phyloP scores from a whole-genome alignment of 176 grass and related monocot species.

The Chloris gayana region DNA sequence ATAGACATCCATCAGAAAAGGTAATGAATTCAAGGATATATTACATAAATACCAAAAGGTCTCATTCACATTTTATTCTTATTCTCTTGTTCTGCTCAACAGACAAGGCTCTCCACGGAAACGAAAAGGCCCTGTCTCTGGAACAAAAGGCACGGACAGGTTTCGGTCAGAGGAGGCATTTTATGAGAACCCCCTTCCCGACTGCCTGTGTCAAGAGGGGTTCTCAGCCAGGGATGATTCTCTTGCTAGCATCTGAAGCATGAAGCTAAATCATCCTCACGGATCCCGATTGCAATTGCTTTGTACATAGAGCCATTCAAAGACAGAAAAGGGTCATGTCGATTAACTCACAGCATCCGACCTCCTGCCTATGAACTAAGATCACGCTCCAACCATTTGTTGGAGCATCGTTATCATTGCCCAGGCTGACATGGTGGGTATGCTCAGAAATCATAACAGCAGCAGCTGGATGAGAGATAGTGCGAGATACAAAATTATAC shows the following conservation, averaged over 20 bases:
- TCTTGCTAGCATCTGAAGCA: conserved; percentile 30
- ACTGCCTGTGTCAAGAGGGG: conserved; percentile 70
- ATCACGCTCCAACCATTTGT: neutral
- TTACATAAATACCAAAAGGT: neutral
- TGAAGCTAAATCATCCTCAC: neutral
- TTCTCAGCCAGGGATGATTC: conserved; percentile 24
- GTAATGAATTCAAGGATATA: conserved; percentile 35
- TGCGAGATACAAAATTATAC: too few relatives aligned
- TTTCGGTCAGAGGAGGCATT: conserved; percentile 93
- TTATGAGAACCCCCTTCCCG: conserved; percentile 96
- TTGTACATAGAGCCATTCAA: conserved; percentile 37
- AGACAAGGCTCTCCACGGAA: conserved; percentile 90
- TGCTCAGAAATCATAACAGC: neutral
- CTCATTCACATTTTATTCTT: neutral
- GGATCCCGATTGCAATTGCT: neutral
- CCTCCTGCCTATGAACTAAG: neutral
- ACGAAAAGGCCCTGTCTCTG: conserved; percentile 75
- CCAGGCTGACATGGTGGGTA: neutral
- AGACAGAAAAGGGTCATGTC: neutral
- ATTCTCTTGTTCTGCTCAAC: conserved; percentile 39
- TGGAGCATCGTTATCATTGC: neutral
- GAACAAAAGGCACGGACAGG: conserved; percentile 82
- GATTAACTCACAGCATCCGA: conserved; percentile 3
- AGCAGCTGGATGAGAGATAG: neutral
- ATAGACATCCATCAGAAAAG: conserved; percentile 78